A percentile compares a stretch with the other conserved stretches of the same genome.
Conservation (phyloP, 805 yeast genomes). For the Huiozyma naganishii region DNA sequence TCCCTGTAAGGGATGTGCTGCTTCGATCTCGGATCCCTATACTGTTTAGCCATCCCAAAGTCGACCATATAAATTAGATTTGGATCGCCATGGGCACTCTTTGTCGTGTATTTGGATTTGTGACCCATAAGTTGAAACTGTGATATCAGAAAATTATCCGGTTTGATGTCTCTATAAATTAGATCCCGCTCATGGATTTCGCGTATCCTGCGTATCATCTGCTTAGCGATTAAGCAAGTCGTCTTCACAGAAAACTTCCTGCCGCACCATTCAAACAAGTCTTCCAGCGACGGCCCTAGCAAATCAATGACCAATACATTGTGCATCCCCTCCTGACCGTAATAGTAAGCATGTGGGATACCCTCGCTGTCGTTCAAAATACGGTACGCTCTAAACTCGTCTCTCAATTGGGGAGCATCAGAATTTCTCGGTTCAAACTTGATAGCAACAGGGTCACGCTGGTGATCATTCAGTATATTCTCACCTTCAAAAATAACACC, state of each 20-base stretch:
- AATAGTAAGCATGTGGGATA: conserved; percentile 74
- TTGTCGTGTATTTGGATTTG: conserved; percentile 30
- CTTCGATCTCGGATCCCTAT: conserved; percentile 67
- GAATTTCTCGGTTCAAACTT: conserved; percentile 73
- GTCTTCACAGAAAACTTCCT: conserved; percentile 62
- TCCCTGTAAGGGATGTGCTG: conserved; percentile 78
- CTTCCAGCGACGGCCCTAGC: conserved; percentile 73
- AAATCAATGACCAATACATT: conserved; percentile 67
- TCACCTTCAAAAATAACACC: conserved; percentile 79
- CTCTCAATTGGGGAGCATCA: conserved; percentile 76
- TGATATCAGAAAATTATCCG: conserved; percentile 63
- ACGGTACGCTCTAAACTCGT: conserved; percentile 70
- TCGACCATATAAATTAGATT: conserved; percentile 67
- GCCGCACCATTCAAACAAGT: conserved; percentile 82
- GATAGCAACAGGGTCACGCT: conserved; percentile 47
- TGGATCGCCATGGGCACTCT: conserved; percentile 47
- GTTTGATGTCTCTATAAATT: conserved; percentile 73
- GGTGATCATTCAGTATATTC: conserved; percentile 43
- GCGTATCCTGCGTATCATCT: conserved; percentile 65
- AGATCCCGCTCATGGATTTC: conserved; percentile 67
- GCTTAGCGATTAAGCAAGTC: conserved; percentile 63
- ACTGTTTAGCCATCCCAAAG: conserved; percentile 83
- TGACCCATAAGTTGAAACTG: conserved; percentile 20
- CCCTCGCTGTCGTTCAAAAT: conserved; percentile 59
- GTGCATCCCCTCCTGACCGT: conserved; percentile 78